Evolutionary conservation across 306 rosid species (phyloP), one percentile per base, ranked within the genome.

Genomic region (Prunus mira): DNA sequence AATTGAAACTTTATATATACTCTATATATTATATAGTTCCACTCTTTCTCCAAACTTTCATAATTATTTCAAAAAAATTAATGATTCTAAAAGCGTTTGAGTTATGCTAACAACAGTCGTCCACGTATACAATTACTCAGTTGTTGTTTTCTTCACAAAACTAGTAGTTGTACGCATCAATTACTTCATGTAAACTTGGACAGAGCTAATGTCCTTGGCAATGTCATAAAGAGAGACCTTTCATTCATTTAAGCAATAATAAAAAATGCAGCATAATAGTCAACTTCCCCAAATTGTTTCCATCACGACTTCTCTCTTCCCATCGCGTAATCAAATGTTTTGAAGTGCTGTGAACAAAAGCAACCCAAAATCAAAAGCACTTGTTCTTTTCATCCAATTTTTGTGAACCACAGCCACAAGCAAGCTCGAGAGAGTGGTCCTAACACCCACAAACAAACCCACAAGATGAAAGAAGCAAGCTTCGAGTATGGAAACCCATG

Each of bases 401-500:
- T 19, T 34, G 12, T 18, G 27, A 65, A 65, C 9, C 50, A 11
- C 25, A 34, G 18, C 67, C 65, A 60, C 65, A 60, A 55, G 25
- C 12, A 11, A 22, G 34, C 65, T 9, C 6, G 22, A 6, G 10
- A 1, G 9, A 56, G 27, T 65, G 69, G 69, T 34, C 69, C 69
- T 10, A 3, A 65, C 13, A 61, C 67, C 18, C 38, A 61, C 38
- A 62, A 28, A 34, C 46, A 63, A 63, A 17, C 30, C 11, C 43
- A 1, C 6, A 38, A 34, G 49, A 65, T 14, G 50, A 50, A 12
- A 32, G 56, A 38, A 12, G 56, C 55, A 62, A 62, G 28, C 71
- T 70, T 22, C 19, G 71, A 61, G 43, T 49, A 49, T 61, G 75
- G 65, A 58, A 57, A n/a, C 77, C 82, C 77, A 78, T 32, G 66